Base-by-base conservation (phyloP, 2,329 filamentous ascomycete species). In the Beauveria sp. region DNA sequence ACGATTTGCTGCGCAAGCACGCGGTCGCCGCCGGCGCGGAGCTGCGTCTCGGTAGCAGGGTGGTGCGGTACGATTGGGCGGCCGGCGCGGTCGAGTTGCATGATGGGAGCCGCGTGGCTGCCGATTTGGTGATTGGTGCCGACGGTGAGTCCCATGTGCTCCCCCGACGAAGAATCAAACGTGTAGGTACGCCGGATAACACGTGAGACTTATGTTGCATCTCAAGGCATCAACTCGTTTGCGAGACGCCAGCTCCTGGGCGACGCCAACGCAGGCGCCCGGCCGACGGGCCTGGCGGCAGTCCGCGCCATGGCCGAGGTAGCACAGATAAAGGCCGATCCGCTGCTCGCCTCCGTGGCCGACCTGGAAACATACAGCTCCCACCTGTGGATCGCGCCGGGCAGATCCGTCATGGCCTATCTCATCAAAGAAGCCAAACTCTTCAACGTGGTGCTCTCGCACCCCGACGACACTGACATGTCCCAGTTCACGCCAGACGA, bases 371-470 rank as follows among this genome's bases (percentile, higher is more conserved):
- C 64, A 30, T n/a, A 50, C 20, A 61, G 58, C 46, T 65, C 28
- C 10, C 58, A 52, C 26, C n/a, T 58, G 72, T 66, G 74, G 75
- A 71, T 78, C 43, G 75, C 76, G 10, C 68, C 75, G 20, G 65
- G 71, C 18, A 64, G 72, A 4, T 77, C 79, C 52, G 74, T 76
- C 26, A 79, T 80, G 75, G 73, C 75, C 1, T 78, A 77, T 63
- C 70, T 70, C 7, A 78, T 79, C 5, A 70, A 74, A 1, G 69
- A 69, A 3, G 74, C 74, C 1, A 71, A 72, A 46, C 68, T 73
- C 1, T 78, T 78, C 65, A 78, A 79, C 63, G 74, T 79, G 70
- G 77, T 78, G 0, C 67, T 79, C 1, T 75, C 74, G 5, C 75
- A 78, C 61, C 69, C 67, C 16, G 76, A 78, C 63, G 52, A 65